Percentiles rank a stretch among this genome's conserved stretches.
Conservation (phyloP, 2,329 filamentous ascomycete species). For the Fusarium continuum region DNA sequence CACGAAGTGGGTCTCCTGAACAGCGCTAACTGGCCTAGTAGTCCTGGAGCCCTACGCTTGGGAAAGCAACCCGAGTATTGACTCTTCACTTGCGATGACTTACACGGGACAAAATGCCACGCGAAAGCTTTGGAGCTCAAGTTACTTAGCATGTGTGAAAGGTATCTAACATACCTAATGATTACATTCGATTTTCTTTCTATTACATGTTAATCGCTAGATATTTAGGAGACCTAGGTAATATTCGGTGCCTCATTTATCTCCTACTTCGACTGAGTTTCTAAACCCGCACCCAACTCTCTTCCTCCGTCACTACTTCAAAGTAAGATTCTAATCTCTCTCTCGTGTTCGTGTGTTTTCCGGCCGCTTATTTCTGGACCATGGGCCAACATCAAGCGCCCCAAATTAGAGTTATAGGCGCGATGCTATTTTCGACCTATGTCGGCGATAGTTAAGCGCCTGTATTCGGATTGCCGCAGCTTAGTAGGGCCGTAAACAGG, state of each 20-base stretch:
- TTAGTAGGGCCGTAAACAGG: neutral
- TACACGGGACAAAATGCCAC: neutral
- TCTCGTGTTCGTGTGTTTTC: conserved; percentile 10
- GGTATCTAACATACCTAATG: no score
- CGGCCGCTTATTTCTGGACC: conserved; percentile 17
- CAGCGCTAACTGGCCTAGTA: conserved; percentile 15
- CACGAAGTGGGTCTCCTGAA: neutral
- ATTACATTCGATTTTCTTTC: no score
- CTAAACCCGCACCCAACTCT: no score
- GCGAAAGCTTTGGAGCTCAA: no score
- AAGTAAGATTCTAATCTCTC: neutral
- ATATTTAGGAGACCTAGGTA: no score
- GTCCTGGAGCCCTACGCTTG: neutral
- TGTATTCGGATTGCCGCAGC: conserved; percentile 10
- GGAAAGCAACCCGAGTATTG: no score
- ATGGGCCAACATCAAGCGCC: neutral
- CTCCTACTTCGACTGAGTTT: no score
- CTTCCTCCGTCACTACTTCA: no score
- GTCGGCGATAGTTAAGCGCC: conserved; percentile 21
- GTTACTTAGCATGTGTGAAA: no score
- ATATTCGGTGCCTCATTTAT: no score
- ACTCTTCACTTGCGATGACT: no score
- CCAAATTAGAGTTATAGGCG: conserved; percentile 16
- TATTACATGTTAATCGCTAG: no score
- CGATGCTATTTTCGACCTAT: conserved; percentile 37